Evolutionary conservation across 495 filamentous ascomycete genomes (phyloP), one percentile per base, ranked within the genome.

Genomic region (Platismatia glauca): DNA sequence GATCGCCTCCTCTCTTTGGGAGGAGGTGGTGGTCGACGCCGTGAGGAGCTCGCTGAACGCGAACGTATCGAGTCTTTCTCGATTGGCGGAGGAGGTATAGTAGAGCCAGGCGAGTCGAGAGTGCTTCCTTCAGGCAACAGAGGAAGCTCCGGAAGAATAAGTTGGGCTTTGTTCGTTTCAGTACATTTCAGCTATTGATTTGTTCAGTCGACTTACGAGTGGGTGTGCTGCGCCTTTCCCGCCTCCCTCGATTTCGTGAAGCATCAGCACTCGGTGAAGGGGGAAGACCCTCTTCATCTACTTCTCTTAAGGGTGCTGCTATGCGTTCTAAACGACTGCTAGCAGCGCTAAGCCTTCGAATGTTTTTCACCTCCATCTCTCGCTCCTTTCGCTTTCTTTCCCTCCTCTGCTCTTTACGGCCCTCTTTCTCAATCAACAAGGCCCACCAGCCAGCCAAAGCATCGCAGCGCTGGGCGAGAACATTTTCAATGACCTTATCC

Each of bases 371-470:
- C 68, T 95, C 93, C 20, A 79, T 81, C 65, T 96, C 91, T 59
- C 82, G 83, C 71, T 97, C 92, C 69, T 81, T 90, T 39, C 95
- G 85, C 70, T 90, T 96, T 53, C 85, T 82, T 66, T 97, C 91
- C 66, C 89, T 80, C 64, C 91, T 85, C 61, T 78, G 80, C 64
- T 91, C 88, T 72, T 97, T 98, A 5, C 91, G 83, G 72, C 95
- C 88, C 70, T 98, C 94, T 72, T 97, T 97, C 70, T 97, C 94
- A 58, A 97, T 88, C 62, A 97, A 74, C 31, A 98, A 74, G 22
- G 90, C 89, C 94, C 94, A 98, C 94, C 94, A 98, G 13, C 94
- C 94, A 55, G 91, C 91, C 43, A 98, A 76, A 13, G 83, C 80
- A 72, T 98, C 92, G 69, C 95, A 97, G 66, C 87, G 80, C 69